Base-by-base conservation (phyloP, 2,329 filamentous ascomycete genomes). In the Penicillium sp. region DNA sequence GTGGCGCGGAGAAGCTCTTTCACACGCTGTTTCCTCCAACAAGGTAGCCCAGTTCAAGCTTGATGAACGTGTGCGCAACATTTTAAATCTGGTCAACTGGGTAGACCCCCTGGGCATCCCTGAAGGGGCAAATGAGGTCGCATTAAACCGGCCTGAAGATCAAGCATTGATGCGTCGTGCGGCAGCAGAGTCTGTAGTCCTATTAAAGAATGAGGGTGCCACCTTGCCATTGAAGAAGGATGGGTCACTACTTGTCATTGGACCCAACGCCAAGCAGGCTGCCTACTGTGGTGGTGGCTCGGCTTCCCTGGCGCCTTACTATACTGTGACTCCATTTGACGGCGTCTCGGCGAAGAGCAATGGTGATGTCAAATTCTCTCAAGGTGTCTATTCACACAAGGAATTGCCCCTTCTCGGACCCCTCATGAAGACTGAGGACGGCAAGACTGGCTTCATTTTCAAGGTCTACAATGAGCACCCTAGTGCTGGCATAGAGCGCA, bases 181-280 rank as follows among this genome's bases (percentile, higher is more conserved):
- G 23, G 87, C 86, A 18, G 82, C 85, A 4, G 87, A 91, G 67
- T 85, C 85, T 3, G 85, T 90, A 8, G 88, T 91, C 1, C 77
- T 92, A 12, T 75, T 92, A 47, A 90, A 91, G 74, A 92, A 92
- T 61, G 81, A 89, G 12, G 80, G 81, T 35, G 77, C 76, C 14
- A 69, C 87, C 0, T 76, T 92, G 1, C 89, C 89, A 0, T 67
- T 84, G 50, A 71, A 74, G 37, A 77, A 75, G 45, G 69, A 72
- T 23, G 74, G 78, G 54, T 73, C 78, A 0, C 72, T 81, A 12
- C 76, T 81, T 11, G 75, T 84, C 18, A 82, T 85, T 54, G 82
- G 81, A 3, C 81, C 81, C 12, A 83, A 84, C 54, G 74, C 81
- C 11, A 80, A 78, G 48, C 70, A 74, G 27, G 72, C 76, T 23